Evolutionary conservation across 371 early-diverging fungal genomes (phyloP).

Genomic region (Lichtheimia hyalospora): DNA sequence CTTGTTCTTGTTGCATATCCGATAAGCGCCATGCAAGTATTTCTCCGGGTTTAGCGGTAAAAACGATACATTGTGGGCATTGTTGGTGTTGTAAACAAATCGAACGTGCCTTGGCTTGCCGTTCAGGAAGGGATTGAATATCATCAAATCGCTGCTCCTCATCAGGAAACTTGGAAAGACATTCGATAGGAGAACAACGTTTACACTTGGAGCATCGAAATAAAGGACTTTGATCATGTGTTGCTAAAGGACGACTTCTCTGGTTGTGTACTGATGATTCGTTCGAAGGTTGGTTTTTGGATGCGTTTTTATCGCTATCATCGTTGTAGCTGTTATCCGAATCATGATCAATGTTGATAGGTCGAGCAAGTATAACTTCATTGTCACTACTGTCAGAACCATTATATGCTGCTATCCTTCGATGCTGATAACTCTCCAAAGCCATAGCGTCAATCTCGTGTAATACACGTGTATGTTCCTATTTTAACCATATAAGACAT

Average conservation of each 20-base stretch:
- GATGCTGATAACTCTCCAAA: not conserved
- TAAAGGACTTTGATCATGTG: constrained; percentile 11
- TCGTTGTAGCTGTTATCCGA: not conserved
- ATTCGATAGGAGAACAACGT: constrained; percentile 34
- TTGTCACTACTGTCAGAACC: not conserved
- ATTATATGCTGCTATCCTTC: not conserved
- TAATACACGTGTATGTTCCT: not conserved
- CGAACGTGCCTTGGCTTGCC: not conserved
- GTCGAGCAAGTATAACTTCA: no score
- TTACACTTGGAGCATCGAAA: constrained; percentile 44
- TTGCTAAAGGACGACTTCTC: no score
- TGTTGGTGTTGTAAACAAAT: constrained; percentile 19
- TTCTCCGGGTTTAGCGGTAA: constrained; percentile 7
- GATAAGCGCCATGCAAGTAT: constrained; percentile 12
- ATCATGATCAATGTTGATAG: no score
- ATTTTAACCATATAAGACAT: not conserved
- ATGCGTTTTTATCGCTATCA: no score
- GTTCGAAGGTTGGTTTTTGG: no score
- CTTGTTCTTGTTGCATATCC: not conserved
- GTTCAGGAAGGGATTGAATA: not conserved
- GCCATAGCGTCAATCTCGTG: not conserved
- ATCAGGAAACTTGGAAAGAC: constrained; percentile 11
- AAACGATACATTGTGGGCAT: constrained; percentile 43
- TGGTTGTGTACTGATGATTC: not conserved
- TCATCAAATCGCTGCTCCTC: not conserved